These are phyloP conservation scores for Trypanosoma vivax DNA, from an alignment of 208 protist species.

Conservation along the genomic window DNA sequence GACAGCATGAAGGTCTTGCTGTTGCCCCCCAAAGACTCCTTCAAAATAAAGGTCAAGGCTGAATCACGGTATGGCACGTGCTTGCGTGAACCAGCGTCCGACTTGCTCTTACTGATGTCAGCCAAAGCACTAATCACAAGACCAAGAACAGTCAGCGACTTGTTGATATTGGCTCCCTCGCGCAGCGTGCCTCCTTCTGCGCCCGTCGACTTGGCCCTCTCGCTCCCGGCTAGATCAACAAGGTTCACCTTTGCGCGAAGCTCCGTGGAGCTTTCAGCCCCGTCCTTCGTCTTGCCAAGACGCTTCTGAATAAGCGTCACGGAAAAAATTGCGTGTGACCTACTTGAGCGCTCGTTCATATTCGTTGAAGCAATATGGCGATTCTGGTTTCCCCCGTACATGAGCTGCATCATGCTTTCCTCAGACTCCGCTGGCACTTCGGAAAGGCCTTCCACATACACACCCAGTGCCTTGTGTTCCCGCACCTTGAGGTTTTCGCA, in stretches of 20 bases:
- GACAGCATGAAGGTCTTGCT: conserved; percentile 91
- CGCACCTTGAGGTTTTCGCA: conserved; percentile 48
- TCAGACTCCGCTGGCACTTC: conserved; percentile 56
- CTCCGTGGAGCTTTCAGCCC: conserved; percentile 29
- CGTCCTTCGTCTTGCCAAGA: conserved; percentile 19
- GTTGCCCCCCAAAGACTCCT: conserved; percentile 88
- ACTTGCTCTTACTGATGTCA: conserved; percentile 22
- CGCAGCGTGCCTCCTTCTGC: conserved; percentile 67
- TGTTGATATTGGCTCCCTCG: conserved; percentile 89
- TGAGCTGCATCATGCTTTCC: conserved; percentile 54
- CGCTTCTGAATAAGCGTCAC: conserved; percentile 68
- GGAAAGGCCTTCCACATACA: conserved; percentile 69
- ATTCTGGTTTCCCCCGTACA: conserved; percentile 57
- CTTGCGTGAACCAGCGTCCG: background rate
- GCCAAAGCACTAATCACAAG: conserved; percentile 89
- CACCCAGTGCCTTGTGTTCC: conserved; percentile 69
- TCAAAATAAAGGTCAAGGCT: conserved; percentile 81
- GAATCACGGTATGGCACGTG: conserved; percentile 85
- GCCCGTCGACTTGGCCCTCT: conserved; percentile 77
- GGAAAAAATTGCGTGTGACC: conserved; percentile 96
- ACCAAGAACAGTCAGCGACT: conserved; percentile 82
- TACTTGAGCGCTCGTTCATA: conserved; percentile 94
- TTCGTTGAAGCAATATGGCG: conserved; percentile 84
- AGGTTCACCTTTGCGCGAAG: conserved; percentile 80
- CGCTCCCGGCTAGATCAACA: conserved; percentile 91